Evolutionary conservation across 306 rosid species (phyloP).

Genomic region (Gillenia trifoliata): DNA sequence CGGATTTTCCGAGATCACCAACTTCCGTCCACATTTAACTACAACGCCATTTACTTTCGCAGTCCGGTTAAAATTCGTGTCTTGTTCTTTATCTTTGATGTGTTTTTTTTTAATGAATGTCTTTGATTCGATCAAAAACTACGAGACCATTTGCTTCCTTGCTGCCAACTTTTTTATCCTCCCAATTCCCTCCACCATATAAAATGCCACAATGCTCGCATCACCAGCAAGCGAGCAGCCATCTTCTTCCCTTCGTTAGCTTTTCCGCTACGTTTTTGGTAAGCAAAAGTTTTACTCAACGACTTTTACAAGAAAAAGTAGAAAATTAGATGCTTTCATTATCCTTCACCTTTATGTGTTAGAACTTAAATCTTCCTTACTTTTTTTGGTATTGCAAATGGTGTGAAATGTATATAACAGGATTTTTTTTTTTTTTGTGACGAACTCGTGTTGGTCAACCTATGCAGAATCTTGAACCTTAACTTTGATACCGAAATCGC

Average conservation of each 20-base stretch:
- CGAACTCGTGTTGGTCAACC: neutral
- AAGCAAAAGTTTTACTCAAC: neutral
- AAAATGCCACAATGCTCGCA: neutral
- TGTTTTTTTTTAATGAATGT: no score
- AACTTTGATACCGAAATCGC: neutral
- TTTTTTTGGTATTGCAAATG: neutral
- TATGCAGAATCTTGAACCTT: neutral
- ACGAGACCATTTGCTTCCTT: neutral
- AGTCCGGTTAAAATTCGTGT: no score
- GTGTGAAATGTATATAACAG: neutral
- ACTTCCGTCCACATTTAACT: neutral
- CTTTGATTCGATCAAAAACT: no score
- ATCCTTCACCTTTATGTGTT: neutral
- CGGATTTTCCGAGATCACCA: constrained; percentile 3
- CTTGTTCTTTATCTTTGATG: no score
- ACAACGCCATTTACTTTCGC: no score
- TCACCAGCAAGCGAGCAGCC: neutral
- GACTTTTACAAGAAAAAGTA: neutral
- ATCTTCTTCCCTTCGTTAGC: neutral
- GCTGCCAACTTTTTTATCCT: neutral
- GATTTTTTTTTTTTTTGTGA: neutral
- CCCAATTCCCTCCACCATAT: neutral
- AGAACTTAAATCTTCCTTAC: neutral
- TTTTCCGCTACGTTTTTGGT: neutral
- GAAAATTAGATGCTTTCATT: neutral